Evolutionary conservation across 2,329 filamentous ascomycete genomes (phyloP).

Genomic region (Drechslerella coelobrocha): DNA sequence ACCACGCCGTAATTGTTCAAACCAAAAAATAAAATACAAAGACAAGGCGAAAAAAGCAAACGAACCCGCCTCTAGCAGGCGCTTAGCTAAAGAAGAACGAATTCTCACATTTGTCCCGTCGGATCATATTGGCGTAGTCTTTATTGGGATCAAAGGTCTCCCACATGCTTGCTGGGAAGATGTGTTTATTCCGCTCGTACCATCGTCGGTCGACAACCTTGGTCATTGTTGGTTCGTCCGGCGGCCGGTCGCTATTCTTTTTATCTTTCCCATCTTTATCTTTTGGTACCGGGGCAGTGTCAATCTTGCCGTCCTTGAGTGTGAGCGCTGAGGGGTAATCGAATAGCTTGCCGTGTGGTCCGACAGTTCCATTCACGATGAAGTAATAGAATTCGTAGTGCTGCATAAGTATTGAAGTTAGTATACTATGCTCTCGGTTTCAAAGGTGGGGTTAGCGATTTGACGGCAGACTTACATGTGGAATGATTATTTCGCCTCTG

Average conservation of each 20-base stretch:
- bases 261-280: slow-evolving; percentile 62
- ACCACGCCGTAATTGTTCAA: neutral
- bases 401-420: slow-evolving; percentile 61
- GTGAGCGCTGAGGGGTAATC: slow-evolving; percentile 64
- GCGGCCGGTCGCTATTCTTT: slow-evolving; percentile 70
- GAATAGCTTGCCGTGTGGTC: slow-evolving; percentile 77
- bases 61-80: too few relatives aligned
- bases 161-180: slow-evolving; percentile 95
- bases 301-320: slow-evolving; percentile 45
- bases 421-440: neutral
- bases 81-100: slow-evolving; percentile 80
- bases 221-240: slow-evolving; percentile 78
- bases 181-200: slow-evolving; percentile 98
- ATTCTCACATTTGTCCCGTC: slow-evolving; percentile 87
- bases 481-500: slow-evolving; percentile 86
- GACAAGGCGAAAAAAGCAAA: neutral
- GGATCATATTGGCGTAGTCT: slow-evolving; percentile 78
- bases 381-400: slow-evolving; percentile 99
- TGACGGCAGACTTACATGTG: slow-evolving; percentile 72
- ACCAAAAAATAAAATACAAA: neutral
- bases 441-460: neutral
- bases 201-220: slow-evolving; percentile 95
- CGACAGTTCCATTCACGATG: slow-evolving; percentile 82
- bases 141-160: slow-evolving; percentile 90
- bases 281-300: slow-evolving; percentile 12